Evolutionary conservation across 129 eudicot species (phyloP).

Genomic region (Tanacetum coccineum): DNA sequence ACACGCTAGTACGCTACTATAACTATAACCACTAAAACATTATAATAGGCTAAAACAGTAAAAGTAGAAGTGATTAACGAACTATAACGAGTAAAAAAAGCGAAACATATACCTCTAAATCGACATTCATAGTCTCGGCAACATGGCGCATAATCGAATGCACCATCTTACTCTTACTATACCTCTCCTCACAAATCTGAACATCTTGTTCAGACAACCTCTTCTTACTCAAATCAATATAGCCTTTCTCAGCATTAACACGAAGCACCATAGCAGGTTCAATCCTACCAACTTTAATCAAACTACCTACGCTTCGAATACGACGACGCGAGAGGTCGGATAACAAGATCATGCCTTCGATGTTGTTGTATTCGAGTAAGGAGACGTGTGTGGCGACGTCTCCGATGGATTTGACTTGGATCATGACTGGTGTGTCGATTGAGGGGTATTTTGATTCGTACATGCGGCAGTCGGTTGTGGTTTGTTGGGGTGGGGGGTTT

Average conservation of each 20-base stretch:
- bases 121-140: slow-evolving; percentile 53
- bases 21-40: too few species aligned
- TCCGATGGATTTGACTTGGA: slow-evolving; percentile 58
- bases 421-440: slow-evolving; percentile 59
- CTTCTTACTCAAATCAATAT: slow-evolving; percentile 67
- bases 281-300: slow-evolving; percentile 63
- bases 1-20: too few species aligned
- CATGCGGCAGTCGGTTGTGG: slow-evolving; percentile 49
- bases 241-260: slow-evolving; percentile 64
- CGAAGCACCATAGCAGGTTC: slow-evolving; percentile 78
- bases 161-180: slow-evolving; percentile 69
- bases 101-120: slow-evolving; percentile 46
- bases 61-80: too few species aligned
- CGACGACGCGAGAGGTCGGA: slow-evolving; percentile 78
- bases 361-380: slow-evolving; percentile 65
- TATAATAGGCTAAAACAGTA: too few species aligned
- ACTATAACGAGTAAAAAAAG: too few species aligned
- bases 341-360: slow-evolving; percentile 70
- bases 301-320: slow-evolving; percentile 67
- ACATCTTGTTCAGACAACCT: slow-evolving; percentile 68
- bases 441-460: slow-evolving; percentile 47
- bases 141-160: slow-evolving; percentile 78
- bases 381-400: slow-evolving; percentile 64
- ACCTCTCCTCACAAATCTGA: slow-evolving; percentile 55
- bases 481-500: slow-evolving; percentile 20